These are phyloP conservation scores for Lathyrus tuberosus DNA, from an alignment of 306 rosid species.

Conservation along the genomic window DNA sequence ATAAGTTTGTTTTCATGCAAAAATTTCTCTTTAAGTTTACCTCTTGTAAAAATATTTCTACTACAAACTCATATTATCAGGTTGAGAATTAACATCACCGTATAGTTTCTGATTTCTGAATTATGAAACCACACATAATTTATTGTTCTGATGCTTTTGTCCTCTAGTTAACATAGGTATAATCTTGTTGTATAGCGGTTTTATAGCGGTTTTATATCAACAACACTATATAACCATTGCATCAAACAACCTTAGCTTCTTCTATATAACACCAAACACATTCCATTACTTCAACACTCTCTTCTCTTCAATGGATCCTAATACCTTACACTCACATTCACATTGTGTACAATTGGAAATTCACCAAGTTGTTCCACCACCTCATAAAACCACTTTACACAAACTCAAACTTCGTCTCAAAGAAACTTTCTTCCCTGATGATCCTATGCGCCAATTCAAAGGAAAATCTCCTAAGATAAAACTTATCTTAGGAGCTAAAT, in stretches of 20 bases:
- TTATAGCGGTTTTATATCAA: conserved; percentile 2
- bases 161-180: conserved; percentile 37
- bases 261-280: not conserved
- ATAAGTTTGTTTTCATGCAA: no score
- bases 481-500: conserved; percentile 70
- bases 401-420: conserved; percentile 66
- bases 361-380: conserved; percentile 84
- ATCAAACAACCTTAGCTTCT: conserved; percentile 32
- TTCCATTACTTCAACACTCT: not conserved
- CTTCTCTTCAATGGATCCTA: conserved; percentile 39
- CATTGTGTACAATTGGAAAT: conserved; percentile 51
- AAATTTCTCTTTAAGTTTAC: no score
- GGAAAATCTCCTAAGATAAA: conserved; percentile 60
- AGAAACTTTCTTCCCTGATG: conserved; percentile 93
- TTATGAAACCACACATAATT: conserved; percentile 7
- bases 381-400: conserved; percentile 51
- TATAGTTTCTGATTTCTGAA: not conserved
- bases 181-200: conserved; percentile 43
- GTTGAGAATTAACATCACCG: no score
- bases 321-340: conserved; percentile 34
- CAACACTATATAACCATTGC: not conserved
- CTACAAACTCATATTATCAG: no score
- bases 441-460: conserved; percentile 87
- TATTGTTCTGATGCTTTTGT: conserved; percentile 37
- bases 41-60: no score